Percentiles rank a stretch among this genome's conserved stretches.
Evolutionary conservation across 2,329 filamentous ascomycete genomes (phyloP).

Genomic region (Penicillium italicum): DNA sequence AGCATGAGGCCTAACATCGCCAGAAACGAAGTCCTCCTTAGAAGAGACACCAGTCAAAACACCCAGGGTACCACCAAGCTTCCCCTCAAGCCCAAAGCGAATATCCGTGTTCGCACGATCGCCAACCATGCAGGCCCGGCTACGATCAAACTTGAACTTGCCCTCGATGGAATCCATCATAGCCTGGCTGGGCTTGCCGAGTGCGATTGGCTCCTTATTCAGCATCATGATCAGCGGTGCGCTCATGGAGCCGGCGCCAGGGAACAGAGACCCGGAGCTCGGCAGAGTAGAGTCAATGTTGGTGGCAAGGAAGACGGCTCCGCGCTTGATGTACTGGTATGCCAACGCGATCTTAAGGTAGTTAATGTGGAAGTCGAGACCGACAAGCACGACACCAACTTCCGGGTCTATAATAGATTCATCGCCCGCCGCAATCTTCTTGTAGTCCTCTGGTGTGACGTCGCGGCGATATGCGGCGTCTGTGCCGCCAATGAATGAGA

Average conservation of each 20-base stretch:
- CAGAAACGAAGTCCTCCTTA: constrained; percentile 80
- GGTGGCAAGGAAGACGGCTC: constrained; percentile 85
- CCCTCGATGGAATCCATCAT: constrained; percentile 99
- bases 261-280: constrained; percentile 76
- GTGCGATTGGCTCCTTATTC: constrained; percentile 64
- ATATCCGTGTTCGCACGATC: constrained; percentile 95
- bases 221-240: constrained; percentile 73
- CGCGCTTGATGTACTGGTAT: constrained; percentile 75
- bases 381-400: constrained; percentile 83
- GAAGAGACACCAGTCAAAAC: constrained; percentile 82
- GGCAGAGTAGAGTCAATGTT: constrained; percentile 91
- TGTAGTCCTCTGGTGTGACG: constrained; percentile 76
- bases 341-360: constrained; percentile 86
- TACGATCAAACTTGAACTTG: constrained; percentile 84
- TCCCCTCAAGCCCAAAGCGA: constrained; percentile 86
- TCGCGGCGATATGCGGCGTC: constrained; percentile 74
- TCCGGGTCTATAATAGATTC: constrained; percentile 75
- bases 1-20: constrained; percentile 68
- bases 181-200: constrained; percentile 94
- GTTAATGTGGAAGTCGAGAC: constrained; percentile 91
- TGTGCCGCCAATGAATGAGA: constrained; percentile 81
- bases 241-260: constrained; percentile 80
- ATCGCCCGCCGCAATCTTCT: constrained; percentile 65
- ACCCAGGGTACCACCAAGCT: constrained; percentile 82
- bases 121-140: constrained; percentile 89